phyloP scores from a whole-genome alignment of 2,329 filamentous ascomycete genomes.

The Aspergillus piperis region DNA sequence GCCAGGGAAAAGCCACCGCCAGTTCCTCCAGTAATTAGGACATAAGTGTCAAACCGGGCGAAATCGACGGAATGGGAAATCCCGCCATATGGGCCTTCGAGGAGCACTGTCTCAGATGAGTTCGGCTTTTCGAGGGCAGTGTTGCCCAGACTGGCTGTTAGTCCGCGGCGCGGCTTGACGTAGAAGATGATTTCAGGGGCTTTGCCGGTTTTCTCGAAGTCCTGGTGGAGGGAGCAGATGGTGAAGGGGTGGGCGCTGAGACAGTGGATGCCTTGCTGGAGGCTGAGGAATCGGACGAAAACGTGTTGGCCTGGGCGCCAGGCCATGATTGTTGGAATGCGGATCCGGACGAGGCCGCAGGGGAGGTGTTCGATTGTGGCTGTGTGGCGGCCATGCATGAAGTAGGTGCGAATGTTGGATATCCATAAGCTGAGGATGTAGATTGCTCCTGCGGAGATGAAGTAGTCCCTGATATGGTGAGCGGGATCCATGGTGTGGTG shows the following conservation, averaged over 20 bases:
- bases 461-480: constrained; percentile 55
- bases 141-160: constrained; percentile 52
- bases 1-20: constrained; percentile 57
- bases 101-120: constrained; percentile 46
- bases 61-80: constrained; percentile 39
- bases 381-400: constrained; percentile 53
- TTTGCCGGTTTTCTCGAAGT: constrained; percentile 12
- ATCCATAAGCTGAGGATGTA: constrained; percentile 54
- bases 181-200: constrained; percentile 55
- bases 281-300: constrained; percentile 53
- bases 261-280: constrained; percentile 40
- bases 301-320: constrained; percentile 59
- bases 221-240: constrained; percentile 52
- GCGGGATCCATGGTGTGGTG: background rate
- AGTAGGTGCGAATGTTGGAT: constrained; percentile 49
- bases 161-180: constrained; percentile 51
- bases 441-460: constrained; percentile 57
- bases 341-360: constrained; percentile 46
- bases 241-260: constrained; percentile 58
- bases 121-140: constrained; percentile 43
- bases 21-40: constrained; percentile 59
- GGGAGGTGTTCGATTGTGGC: constrained; percentile 47
- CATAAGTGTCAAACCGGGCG: constrained; percentile 42
- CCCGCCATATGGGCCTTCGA: constrained; percentile 64
- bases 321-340: constrained; percentile 45